A percentile compares a stretch with the other conserved stretches of the same genome.
phyloP scores from a whole-genome alignment of 2,329 filamentous ascomycete genomes.

The Fusarium siculi region DNA sequence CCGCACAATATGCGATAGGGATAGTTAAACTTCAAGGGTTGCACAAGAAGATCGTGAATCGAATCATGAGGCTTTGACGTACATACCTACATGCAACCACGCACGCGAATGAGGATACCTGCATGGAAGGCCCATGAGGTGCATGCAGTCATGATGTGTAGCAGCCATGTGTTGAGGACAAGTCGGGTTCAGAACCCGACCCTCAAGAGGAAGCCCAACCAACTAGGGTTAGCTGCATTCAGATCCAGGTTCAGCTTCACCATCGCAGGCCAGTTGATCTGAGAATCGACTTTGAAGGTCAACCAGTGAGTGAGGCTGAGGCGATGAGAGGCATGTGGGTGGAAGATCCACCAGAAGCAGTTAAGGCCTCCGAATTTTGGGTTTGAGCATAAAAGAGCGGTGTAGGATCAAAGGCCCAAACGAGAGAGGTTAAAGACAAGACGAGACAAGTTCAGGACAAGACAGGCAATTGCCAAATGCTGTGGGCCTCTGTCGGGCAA shows the following conservation, averaged over 20 bases:
- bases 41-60: conserved; percentile 35
- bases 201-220: conserved; percentile 22
- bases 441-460: conserved; percentile 36
- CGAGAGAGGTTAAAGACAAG: conserved; percentile 34
- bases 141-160: conserved; percentile 45
- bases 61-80: conserved; percentile 31
- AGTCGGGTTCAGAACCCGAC: conserved; percentile 31
- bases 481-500: conserved; percentile 29
- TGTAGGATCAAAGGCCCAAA: conserved; percentile 37
- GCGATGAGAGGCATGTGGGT: conserved; percentile 29
- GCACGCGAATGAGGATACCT: conserved; percentile 39
- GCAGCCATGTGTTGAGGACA: conserved; percentile 36
- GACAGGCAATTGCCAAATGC: conserved; percentile 27
- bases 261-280: conserved; percentile 21
- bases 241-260: conserved; percentile 15
- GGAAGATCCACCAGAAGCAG: conserved; percentile 32
- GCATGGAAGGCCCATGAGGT: conserved; percentile 41
- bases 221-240: conserved; percentile 30
- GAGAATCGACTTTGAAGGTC: conserved; percentile 22
- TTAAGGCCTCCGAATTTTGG: conserved; percentile 32
- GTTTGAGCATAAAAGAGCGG: conserved; percentile 43
- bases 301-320: conserved; percentile 6
- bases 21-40: conserved; percentile 21
- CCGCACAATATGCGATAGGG: conserved; percentile 16
- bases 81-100: conserved; percentile 36